Percentiles rank a stretch among this genome's conserved stretches.
These are phyloP conservation scores for Naematelia encephala DNA, from an alignment of 768 basidiomycete genomes.

Conservation along the genomic window DNA sequence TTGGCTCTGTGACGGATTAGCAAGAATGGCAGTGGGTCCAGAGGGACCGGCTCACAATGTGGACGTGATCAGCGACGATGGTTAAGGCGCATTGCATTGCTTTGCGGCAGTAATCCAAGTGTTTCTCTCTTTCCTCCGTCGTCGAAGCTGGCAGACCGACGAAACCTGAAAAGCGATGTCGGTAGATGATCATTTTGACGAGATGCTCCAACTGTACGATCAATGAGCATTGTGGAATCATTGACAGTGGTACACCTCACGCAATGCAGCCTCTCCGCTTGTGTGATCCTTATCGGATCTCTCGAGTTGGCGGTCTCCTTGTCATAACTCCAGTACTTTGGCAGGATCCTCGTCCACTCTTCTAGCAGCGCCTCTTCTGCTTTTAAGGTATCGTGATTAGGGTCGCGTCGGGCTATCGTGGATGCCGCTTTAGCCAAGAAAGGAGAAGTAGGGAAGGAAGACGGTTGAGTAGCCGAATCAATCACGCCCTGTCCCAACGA, in stretches of 20 bases:
- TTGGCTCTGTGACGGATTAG: slow-evolving; percentile 52
- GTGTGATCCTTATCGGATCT: slow-evolving; percentile 84
- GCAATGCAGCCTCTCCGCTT: slow-evolving; percentile 80
- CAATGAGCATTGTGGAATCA: too few species aligned
- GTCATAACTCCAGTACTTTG: slow-evolving; percentile 74
- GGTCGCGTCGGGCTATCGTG: slow-evolving; percentile 59
- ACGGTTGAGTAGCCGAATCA: slow-evolving; percentile 63
- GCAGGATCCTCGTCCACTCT: slow-evolving; percentile 69
- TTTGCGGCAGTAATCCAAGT: slow-evolving; percentile 52
- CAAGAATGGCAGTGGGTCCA: not conserved
- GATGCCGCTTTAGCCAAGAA: slow-evolving; percentile 71
- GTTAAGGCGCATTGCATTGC: slow-evolving; percentile 77
- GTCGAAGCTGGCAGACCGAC: slow-evolving; percentile 47
- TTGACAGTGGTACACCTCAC: too few species aligned
- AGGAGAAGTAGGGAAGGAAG: slow-evolving; percentile 67
- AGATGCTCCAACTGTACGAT: slow-evolving; percentile 71
- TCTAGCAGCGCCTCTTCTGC: slow-evolving; percentile 80
- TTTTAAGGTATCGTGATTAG: slow-evolving; percentile 41
- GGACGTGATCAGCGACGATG: slow-evolving; percentile 75
- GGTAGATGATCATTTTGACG: slow-evolving; percentile 79
- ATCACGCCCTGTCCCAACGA: slow-evolving; percentile 58
- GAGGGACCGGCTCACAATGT: slow-evolving; percentile 60
- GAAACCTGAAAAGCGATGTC: slow-evolving; percentile 64
- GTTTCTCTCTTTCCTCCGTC: slow-evolving; percentile 63
- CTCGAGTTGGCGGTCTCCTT: slow-evolving; percentile 75